Conservation (phyloP, 495 filamentous ascomycete species). For the Penicillium pancosmium region DNA sequence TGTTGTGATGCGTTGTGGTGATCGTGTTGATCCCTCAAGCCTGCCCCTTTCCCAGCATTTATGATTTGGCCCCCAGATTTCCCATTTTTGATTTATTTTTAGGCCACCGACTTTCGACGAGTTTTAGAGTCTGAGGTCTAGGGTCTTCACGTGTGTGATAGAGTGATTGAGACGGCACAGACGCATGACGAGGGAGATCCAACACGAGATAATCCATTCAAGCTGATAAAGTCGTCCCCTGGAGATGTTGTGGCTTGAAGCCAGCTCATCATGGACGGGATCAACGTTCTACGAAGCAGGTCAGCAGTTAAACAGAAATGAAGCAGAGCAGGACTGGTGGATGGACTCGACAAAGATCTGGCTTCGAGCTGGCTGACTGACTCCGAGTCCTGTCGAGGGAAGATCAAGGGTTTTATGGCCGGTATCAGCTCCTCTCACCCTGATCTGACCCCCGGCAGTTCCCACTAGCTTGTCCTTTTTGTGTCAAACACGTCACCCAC, state of each 20-base stretch:
- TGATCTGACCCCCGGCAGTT: neutral
- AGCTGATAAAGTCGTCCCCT: neutral
- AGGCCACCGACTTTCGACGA: neutral
- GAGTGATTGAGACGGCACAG: neutral
- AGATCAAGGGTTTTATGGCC: too few species aligned
- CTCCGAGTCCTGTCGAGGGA: too few species aligned
- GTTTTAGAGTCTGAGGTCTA: neutral
- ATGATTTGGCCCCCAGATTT: neutral
- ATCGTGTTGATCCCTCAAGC: neutral
- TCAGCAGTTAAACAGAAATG: neutral
- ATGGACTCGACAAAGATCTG: neutral
- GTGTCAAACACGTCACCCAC: neutral
- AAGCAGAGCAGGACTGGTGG: neutral
- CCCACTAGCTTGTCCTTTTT: neutral
- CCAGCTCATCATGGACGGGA: conserved; percentile 1
- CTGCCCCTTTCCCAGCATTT: neutral
- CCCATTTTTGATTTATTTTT: neutral
- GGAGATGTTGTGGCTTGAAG: neutral
- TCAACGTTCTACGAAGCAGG: neutral
- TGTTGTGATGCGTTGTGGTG: neutral
- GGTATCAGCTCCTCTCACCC: neutral
- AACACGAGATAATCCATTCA: neutral
- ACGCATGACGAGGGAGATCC: neutral
- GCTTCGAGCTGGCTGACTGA: too few species aligned
- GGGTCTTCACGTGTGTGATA: neutral